These are phyloP conservation scores for Clathrus columnatus DNA, from an alignment of 768 basidiomycete genomes.

Conservation along the genomic window DNA sequence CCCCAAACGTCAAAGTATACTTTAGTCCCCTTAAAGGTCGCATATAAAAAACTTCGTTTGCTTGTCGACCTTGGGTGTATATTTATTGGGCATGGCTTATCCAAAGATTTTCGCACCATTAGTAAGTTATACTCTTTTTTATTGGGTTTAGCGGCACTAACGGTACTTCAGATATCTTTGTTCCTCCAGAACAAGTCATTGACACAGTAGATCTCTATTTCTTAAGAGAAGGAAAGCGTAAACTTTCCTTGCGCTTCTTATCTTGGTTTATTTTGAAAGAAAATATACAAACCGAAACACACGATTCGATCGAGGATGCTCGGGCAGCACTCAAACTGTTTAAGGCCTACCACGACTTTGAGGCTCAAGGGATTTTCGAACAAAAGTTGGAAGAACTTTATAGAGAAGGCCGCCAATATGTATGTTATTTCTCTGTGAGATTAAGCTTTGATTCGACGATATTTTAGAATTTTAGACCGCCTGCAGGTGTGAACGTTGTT, in stretches of 20 bases:
- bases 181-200: constrained; percentile 90
- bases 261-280: constrained; percentile 90
- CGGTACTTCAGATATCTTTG: constrained; percentile 68
- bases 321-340: constrained; percentile 78
- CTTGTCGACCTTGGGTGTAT: constrained; percentile 92
- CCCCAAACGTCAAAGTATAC: constrained; percentile 76
- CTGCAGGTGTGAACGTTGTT: constrained; percentile 18
- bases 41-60: constrained; percentile 92
- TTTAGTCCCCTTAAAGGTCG: constrained; percentile 91
- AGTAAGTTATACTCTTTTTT: constrained; percentile 45
- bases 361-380: constrained; percentile 71
- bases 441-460: background rate
- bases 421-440: constrained; percentile 27
- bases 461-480: constrained; percentile 51
- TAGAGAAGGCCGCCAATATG: constrained; percentile 65
- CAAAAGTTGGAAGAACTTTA: constrained; percentile 82
- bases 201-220: constrained; percentile 99
- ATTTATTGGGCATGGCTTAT: constrained; percentile 94
- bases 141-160: background rate
- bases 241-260: constrained; percentile 85
- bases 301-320: constrained; percentile 99
- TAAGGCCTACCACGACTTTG: constrained; percentile 69
- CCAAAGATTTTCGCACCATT: constrained; percentile 97
- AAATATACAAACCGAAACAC: constrained; percentile 87
- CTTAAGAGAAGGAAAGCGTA: constrained; percentile 67